Base-by-base conservation (phyloP, 2,329 filamentous ascomycete species). In the Scleromitrula shiraiana region DNA sequence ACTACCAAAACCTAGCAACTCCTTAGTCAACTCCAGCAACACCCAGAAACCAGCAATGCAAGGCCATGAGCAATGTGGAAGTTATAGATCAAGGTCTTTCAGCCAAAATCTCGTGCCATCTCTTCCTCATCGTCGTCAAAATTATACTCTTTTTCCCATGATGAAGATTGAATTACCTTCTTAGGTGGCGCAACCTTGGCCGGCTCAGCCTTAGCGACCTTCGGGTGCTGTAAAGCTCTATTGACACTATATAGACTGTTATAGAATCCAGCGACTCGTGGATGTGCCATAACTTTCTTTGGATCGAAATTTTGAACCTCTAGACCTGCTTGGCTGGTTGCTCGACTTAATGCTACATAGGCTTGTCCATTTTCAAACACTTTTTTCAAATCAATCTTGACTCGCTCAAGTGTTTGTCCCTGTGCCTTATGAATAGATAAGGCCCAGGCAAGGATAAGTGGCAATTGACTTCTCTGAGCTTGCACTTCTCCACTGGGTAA, bases 351-450 rank as follows among this genome's bases (percentile, higher is more conserved):
- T 43, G 93, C 93, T 43, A 98, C 93, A 62, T 98, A 98, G 5
- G 93, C 93, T 66, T 98, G 93, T 0, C 93, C 93, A 66, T 95
- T 96, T 65, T 98, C 93, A 59, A 98, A 98, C 1, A 95, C 87
- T 53, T 80, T 85, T 24, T 88, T 86, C 0, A 98, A 74, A 63
- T 98, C 89, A 22, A 98, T 93, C 62, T 95, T 95, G 51, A 98
- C 93, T 42, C 91, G 77, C 62, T 95, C 89, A 17, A 65, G 56
- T 1, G 91, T 97, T 65, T 97, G 91, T 1, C 91, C 91, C 64
- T 97, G 91, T 1, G 93, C 93, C 68, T 98, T 98, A 72, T 98
- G 93, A 51, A 98, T 98, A 1, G 89, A 95, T 17, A 98, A 70
- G 2, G 93, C 93, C 93, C 93, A 98, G 0, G 93, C 93, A 24